Evolutionary conservation across 208 protist species (phyloP).

Genomic region (Acanthamoeba lenticulata): DNA sequence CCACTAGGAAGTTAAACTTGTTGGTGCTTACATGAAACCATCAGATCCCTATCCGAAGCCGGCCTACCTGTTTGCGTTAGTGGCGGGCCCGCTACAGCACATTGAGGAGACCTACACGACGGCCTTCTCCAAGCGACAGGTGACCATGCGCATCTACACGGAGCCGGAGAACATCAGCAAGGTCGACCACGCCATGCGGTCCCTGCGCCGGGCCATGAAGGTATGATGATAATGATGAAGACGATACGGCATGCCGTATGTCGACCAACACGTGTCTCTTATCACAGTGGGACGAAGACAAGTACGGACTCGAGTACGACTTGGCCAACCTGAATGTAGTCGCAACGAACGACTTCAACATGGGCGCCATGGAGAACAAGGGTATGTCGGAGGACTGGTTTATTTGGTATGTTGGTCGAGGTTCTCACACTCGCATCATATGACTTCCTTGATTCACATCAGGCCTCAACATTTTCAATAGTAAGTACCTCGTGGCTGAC

Average conservation of each 20-base stretch:
- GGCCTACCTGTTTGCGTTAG: slow-evolving; percentile 75
- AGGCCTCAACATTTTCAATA: slow-evolving; percentile 85
- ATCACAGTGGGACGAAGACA: slow-evolving; percentile 84
- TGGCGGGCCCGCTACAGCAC: slow-evolving; percentile 64
- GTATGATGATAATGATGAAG: too few relatives aligned
- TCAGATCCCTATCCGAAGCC: slow-evolving; percentile 74
- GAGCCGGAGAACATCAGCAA: slow-evolving; percentile 75
- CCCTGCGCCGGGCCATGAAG: slow-evolving; percentile 80
- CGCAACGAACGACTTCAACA: slow-evolving; percentile 85
- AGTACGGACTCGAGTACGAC: slow-evolving; percentile 85
- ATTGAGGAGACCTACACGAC: slow-evolving; percentile 52
- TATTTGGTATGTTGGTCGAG: neutral
- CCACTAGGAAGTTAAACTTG: neutral
- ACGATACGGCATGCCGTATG: neutral
- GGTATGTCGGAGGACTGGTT: neutral
- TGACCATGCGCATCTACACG: slow-evolving; percentile 73
- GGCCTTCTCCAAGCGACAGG: neutral
- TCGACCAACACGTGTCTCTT: neutral
- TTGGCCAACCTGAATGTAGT: slow-evolving; percentile 83
- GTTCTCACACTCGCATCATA: too few relatives aligned
- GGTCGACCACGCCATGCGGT: slow-evolving; percentile 78
- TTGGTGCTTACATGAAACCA: neutral
- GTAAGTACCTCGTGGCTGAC: slow-evolving; percentile 74
- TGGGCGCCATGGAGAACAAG: slow-evolving; percentile 88
- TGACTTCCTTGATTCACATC: too few relatives aligned